Conservation (phyloP, 371 early-diverging fungal species). For the Mortierella sp. region DNA sequence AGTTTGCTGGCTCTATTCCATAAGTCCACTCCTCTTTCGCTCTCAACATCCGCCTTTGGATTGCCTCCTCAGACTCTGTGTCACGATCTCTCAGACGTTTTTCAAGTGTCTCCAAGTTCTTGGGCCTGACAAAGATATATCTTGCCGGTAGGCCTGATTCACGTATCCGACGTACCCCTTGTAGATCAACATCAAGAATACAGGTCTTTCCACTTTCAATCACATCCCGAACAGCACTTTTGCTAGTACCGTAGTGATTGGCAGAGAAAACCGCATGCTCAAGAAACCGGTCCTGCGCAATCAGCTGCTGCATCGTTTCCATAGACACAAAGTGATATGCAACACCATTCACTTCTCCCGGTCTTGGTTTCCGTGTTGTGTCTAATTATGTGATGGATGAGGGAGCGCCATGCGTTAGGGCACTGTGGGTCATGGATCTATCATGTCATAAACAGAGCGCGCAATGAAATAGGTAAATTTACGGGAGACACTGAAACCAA, state of each 20-base stretch:
- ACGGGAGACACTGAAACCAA: constrained; percentile 97
- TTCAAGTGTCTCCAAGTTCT: constrained; percentile 80
- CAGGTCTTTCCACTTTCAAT: constrained; percentile 77
- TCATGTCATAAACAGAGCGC: too few relatives aligned
- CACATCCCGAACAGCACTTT: constrained; percentile 83
- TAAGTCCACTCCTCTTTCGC: constrained; percentile 84
- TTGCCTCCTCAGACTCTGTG: constrained; percentile 87
- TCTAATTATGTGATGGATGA: constrained; percentile 64
- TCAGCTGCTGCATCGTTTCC: constrained; percentile 75
- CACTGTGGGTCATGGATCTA: neutral
- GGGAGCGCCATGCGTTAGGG: too few relatives aligned
- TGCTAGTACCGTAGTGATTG: constrained; percentile 93
- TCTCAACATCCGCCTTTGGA: constrained; percentile 77
- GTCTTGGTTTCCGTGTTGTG: constrained; percentile 94
- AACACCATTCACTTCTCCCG: constrained; percentile 90
- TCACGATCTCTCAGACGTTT: constrained; percentile 82
- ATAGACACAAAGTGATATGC: constrained; percentile 93
- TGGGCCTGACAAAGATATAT: constrained; percentile 89
- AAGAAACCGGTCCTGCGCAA: constrained; percentile 85
- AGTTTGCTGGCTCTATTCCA: constrained; percentile 72
- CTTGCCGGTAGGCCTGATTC: constrained; percentile 71
- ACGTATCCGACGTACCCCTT: constrained; percentile 84
- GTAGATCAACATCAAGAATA: constrained; percentile 93
- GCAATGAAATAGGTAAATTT: too few relatives aligned
- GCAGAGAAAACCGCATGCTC: constrained; percentile 96